phyloP scores from a whole-genome alignment of 1,139 yeast genomes.

The Diutina rugosa region DNA sequence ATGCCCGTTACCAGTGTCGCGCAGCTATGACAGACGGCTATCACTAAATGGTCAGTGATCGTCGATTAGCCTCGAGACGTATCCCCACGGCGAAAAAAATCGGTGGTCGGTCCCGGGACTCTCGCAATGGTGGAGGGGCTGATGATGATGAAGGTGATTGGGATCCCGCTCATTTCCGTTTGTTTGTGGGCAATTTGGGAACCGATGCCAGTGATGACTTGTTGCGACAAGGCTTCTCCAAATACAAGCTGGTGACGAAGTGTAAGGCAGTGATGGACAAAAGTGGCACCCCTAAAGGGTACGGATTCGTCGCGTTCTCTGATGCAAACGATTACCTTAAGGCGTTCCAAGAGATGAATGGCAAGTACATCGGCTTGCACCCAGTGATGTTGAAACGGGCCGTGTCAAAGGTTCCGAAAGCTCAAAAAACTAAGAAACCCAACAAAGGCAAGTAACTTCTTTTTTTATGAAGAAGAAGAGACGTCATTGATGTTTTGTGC shows the following conservation, averaged over 20 bases:
- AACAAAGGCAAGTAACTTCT: background rate
- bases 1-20: background rate
- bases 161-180: conserved; percentile 57
- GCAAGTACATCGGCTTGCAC: conserved; percentile 62
- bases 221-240: conserved; percentile 36
- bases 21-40: background rate
- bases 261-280: conserved; percentile 43
- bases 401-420: conserved; percentile 23
- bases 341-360: conserved; percentile 67
- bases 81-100: background rate
- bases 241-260: conserved; percentile 36
- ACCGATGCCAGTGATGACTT: conserved; percentile 51
- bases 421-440: background rate
- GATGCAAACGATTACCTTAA: conserved; percentile 49
- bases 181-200: conserved; percentile 67
- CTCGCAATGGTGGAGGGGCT: background rate
- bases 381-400: conserved; percentile 65
- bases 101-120: background rate
- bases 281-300: conserved; percentile 42
- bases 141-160: conserved; percentile 26
- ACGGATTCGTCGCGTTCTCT: conserved; percentile 57
- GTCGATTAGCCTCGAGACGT: background rate
- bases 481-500: no score
- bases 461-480: no score
- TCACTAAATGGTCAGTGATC: background rate